phyloP scores from a whole-genome alignment of 2,329 filamentous ascomycete species.

The Ceratocystis lukuohia region DNA sequence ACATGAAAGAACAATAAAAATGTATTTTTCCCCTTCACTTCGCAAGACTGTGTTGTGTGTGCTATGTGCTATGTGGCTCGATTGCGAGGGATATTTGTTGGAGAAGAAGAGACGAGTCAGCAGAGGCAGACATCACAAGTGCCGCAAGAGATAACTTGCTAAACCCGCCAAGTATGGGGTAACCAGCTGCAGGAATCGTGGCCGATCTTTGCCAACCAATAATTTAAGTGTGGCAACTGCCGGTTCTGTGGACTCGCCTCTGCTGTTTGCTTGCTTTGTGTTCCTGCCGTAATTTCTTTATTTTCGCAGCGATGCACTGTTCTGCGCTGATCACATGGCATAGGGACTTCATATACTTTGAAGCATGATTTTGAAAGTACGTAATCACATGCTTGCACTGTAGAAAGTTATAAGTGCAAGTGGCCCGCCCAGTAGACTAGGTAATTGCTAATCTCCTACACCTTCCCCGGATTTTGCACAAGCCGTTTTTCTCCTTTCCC shows the following conservation, averaged over 20 bases:
- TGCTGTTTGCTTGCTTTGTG: background rate
- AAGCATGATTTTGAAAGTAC: background rate
- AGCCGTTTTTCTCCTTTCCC: background rate
- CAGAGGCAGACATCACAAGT: background rate
- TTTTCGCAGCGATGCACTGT: background rate
- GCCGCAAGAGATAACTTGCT: background rate
- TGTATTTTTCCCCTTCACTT: background rate
- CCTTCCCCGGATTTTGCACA: conserved; percentile 5
- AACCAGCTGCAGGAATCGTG: background rate
- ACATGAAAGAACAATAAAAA: background rate
- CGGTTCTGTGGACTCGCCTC: background rate
- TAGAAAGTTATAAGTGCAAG: background rate
- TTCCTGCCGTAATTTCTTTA: background rate
- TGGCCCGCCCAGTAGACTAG: background rate
- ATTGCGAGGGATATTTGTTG: background rate
- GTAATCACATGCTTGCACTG: background rate
- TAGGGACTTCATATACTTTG: background rate
- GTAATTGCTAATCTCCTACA: background rate
- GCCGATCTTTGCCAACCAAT: background rate
- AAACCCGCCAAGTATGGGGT: background rate
- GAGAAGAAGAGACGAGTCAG: background rate
- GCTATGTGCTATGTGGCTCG: background rate
- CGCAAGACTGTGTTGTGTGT: background rate
- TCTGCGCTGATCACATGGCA: background rate
- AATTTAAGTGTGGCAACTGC: background rate